These are phyloP conservation scores for Triangularia verruculosa DNA, from an alignment of 2,329 filamentous ascomycete genomes.

Conservation along the genomic window DNA sequence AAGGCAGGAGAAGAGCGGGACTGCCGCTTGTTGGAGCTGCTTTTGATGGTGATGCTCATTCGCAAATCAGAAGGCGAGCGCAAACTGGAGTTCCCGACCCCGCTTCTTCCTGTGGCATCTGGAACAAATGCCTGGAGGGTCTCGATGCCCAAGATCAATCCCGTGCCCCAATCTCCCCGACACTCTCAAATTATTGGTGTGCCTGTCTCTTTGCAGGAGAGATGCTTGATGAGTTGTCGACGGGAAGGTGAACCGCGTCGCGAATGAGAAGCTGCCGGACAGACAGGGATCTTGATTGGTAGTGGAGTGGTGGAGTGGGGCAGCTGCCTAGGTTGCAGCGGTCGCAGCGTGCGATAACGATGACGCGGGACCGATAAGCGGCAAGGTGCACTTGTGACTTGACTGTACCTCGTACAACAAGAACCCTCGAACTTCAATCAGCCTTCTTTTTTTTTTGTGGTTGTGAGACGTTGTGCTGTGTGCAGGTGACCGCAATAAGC, in stretches of 20 bases:
- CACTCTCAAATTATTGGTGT: slow-evolving; percentile 20
- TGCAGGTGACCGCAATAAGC: slow-evolving; percentile 1
- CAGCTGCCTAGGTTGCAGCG: not conserved
- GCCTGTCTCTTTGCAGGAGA: slow-evolving; percentile 15
- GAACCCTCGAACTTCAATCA: slow-evolving; percentile 1
- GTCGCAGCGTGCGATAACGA: slow-evolving; percentile 7
- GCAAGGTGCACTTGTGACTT: not conserved
- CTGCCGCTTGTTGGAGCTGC: slow-evolving; percentile 5
- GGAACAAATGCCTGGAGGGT: slow-evolving; percentile 10
- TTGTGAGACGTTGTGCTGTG: not conserved
- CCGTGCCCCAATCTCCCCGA: not conserved
- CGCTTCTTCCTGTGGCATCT: slow-evolving; percentile 13
- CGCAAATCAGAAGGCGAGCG: not conserved
- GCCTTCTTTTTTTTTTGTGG: not conserved
- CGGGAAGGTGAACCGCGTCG: slow-evolving; percentile 6
- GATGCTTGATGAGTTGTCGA: slow-evolving; percentile 17
- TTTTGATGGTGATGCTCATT: not conserved
- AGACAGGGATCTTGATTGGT: not conserved
- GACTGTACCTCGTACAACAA: not conserved
- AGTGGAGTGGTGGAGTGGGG: slow-evolving; percentile 7
- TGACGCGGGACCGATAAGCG: slow-evolving; percentile 12
- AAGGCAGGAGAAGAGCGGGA: not conserved
- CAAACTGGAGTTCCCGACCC: slow-evolving; percentile 9
- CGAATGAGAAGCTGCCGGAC: slow-evolving; percentile 18
- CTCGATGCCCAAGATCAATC: slow-evolving; percentile 6